These are phyloP conservation scores for Candida anglica DNA, from an alignment of 805 yeast genomes.

Conservation along the genomic window DNA sequence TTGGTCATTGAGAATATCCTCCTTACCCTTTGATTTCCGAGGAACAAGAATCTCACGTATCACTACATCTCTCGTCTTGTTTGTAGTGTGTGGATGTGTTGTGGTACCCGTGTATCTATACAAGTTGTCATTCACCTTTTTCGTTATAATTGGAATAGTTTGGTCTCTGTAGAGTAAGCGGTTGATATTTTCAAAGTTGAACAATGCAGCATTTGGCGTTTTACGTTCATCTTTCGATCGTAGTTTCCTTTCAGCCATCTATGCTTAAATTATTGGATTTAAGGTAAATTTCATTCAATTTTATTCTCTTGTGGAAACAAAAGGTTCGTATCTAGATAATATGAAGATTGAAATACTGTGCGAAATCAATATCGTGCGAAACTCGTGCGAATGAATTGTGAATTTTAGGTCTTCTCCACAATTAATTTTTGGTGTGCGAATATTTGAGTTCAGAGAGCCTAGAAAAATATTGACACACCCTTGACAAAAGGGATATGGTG, in stretches of 20 bases:
- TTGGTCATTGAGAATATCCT: slow-evolving; percentile 44
- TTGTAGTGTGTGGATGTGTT: slow-evolving; percentile 1
- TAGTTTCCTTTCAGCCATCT: slow-evolving; percentile 15
- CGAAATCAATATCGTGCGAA: no score
- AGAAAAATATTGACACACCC: no score
- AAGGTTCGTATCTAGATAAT: no score
- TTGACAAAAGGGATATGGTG: no score
- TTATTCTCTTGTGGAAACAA: no score
- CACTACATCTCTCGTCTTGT: slow-evolving; percentile 18
- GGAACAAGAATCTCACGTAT: slow-evolving; percentile 11
- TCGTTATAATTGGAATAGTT: not conserved
- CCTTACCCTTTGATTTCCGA: slow-evolving; percentile 13
- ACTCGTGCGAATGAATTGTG: no score
- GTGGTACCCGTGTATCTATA: not conserved
- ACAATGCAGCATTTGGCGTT: slow-evolving; percentile 16
- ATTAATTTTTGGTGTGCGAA: no score
- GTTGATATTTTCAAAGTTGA: slow-evolving; percentile 32
- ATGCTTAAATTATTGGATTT: not conserved
- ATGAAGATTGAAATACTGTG: no score
- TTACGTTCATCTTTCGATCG: slow-evolving; percentile 23
- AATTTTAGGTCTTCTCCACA: no score
- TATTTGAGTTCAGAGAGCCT: no score
- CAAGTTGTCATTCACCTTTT: not conserved
- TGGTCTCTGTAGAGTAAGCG: slow-evolving; percentile 14
- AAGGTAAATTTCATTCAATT: no score